Base-by-base conservation (phyloP, 345 rosid genomes). In the Populus tremula region DNA sequence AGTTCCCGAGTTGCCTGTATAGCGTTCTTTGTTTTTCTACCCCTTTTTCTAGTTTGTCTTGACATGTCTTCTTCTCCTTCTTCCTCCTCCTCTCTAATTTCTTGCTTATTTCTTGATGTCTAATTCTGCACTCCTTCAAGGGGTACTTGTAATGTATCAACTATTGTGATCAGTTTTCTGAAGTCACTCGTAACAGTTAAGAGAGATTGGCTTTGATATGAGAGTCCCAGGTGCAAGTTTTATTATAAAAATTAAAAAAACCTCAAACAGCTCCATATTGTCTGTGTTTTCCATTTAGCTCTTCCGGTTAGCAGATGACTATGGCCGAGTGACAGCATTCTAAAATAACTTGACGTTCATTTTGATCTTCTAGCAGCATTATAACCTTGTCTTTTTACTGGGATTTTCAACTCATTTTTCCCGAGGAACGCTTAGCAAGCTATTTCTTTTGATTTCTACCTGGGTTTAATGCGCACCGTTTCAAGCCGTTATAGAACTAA, bases 1-100 rank as follows among this genome's bases (percentile, higher is more conserved):
- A 74, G 72, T 82, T 71, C 80, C 87, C 31, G 63, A 86, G 87
- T 11, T 86, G 76, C 78, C 84, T 41, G 59, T 78, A 4, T 89
- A 78, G 85, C 23, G 20, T 11, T 17, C 49, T 43, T n/a, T 41
- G 11, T 43, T 23, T 49, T 17, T 35, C 2, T 53, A 2, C 27
- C 12, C 2, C 27, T 10, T 10, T 6, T 47, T 29, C 4, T 9
- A 56, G 29, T 3, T 25, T 17, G 21, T 25, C 47, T 25, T 47
- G 25, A 66, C 65, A 17, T 62, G 12, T 53, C 33, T 31, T 12
- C 45, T 21, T 8, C 18, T 8, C 14, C 23, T 21, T 5, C 29
- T 2, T 18, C 69, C 11, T 13, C 6, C 11, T 14, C 5, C 31
- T 3, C 13, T 50, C 9, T 39, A 23, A 14, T 31, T 47, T 17